Base-by-base conservation (phyloP, 73 alveolate species). In the Paramecium pentaurelia region DNA sequence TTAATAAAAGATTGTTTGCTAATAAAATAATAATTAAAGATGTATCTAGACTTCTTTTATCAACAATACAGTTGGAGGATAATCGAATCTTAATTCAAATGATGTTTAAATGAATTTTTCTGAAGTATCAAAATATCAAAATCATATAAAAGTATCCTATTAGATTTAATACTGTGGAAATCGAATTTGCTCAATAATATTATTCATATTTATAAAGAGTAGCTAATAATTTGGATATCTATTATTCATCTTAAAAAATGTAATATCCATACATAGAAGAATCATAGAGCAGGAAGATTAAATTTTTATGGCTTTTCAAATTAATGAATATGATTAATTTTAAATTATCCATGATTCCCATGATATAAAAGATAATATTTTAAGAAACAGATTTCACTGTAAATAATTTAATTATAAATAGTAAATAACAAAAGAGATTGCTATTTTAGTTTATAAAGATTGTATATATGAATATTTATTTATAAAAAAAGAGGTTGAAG, bases 221-320 rank as follows among this genome's bases (percentile, higher is more conserved):
- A 9, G 73, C 73, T 4, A 80, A 80, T 6, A 80, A 80, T 28
- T 20, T 25, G 4, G 91, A 80, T 45, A 49, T 80, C 2, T 80
- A 80, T 80, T 32, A 80, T 3, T 20, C 91, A 42, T 80, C 75
- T 42, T 8, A 80, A 14, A 32, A 45, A 32, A 10, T n/a, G 44
- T n/a, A 80, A 45, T 80, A 80, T 47, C 91, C 91, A 12, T 73
- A 37, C 60, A 1, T 37, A 34, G 60, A 37, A 40, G 91, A 80
- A 18, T 1, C 20, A 3, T 12, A 20, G 3, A 80, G 18, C 22
- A 80, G 91, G 7, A 80, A 47, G n/a, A 36, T 45, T 0, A 20
- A 16, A 18, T 80, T 45, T 18, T 47, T 80, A 12, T 80, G 91
- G 91, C 91, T 80, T 10, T 80, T 80, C 28, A 80, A 80, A 44